These are phyloP conservation scores for Aspergillus proliferans DNA, from an alignment of 2,329 filamentous ascomycete genomes.

Conservation along the genomic window DNA sequence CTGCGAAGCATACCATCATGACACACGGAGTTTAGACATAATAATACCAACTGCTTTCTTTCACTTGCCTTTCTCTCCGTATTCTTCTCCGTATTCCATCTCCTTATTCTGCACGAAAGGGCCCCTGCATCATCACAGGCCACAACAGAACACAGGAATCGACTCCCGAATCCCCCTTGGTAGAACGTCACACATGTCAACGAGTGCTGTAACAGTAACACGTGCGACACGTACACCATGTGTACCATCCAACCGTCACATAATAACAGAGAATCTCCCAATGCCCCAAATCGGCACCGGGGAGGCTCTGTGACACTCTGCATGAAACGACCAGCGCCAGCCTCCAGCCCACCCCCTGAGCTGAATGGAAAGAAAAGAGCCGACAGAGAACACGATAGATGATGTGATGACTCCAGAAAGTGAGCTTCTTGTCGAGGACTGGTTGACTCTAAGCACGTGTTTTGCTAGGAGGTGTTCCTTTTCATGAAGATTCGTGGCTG, in stretches of 20 bases:
- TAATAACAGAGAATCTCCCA: background rate
- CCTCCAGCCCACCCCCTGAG: background rate
- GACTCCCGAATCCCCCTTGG: background rate
- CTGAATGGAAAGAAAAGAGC: background rate
- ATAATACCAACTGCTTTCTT: constrained; percentile 2
- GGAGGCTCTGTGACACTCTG: no score
- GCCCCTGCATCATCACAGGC: background rate
- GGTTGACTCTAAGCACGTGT: no score
- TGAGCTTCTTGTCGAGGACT: background rate
- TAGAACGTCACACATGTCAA: constrained; percentile 12
- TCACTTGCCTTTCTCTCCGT: background rate
- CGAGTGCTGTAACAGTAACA: constrained; percentile 14
- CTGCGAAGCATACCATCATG: constrained; percentile 3
- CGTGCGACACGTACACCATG: background rate
- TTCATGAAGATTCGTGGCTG: no score
- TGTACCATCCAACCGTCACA: background rate
- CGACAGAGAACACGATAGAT: no score
- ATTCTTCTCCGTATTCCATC: background rate
- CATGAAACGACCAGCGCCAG: no score
- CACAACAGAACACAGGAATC: background rate
- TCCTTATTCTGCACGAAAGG: background rate
- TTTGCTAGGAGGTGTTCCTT: no score
- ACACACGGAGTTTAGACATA: background rate
- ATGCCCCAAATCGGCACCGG: background rate
- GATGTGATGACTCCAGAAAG: background rate